Conservation (phyloP, 2,329 filamentous ascomycete genomes). For the Scortechinia acanthostroma region DNA sequence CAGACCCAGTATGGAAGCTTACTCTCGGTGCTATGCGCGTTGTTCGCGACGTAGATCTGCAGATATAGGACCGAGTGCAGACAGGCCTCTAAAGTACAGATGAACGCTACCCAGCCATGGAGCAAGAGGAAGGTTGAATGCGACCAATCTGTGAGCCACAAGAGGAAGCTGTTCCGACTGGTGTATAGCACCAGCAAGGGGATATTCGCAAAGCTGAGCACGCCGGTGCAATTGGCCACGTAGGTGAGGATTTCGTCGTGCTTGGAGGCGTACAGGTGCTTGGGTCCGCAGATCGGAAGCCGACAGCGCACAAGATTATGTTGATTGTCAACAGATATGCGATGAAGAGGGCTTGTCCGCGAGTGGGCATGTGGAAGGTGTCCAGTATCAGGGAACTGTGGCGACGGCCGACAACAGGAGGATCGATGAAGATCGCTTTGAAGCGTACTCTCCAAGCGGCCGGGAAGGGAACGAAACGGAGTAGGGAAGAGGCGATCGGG, state of each 20-base stretch:
- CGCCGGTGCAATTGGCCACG: neutral
- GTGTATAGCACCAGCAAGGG: conserved; percentile 15
- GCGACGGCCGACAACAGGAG: no score
- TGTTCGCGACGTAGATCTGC: neutral
- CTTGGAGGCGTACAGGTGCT: neutral
- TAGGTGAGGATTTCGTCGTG: neutral
- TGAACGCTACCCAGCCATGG: conserved; percentile 17
- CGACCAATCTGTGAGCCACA: conserved; percentile 16
- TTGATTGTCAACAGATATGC: no score
- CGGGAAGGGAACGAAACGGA: no score
- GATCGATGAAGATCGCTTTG: no score
- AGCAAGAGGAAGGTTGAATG: conserved; percentile 15
- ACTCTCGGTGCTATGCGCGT: conserved; percentile 4
- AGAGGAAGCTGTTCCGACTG: conserved; percentile 15
- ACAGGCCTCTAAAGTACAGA: conserved; percentile 16
- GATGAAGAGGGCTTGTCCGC: no score
- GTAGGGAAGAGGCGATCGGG: no score
- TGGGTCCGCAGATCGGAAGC: neutral
- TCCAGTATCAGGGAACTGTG: no score
- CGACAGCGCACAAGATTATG: neutral
- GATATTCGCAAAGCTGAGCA: conserved; percentile 17
- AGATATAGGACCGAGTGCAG: conserved; percentile 14
- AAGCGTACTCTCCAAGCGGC: no score
- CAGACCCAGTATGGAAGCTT: conserved; percentile 9
- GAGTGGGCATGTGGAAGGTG: no score